phyloP scores from a whole-genome alignment of 2,329 filamentous ascomycete genomes.

The Beauveria bassiana region DNA sequence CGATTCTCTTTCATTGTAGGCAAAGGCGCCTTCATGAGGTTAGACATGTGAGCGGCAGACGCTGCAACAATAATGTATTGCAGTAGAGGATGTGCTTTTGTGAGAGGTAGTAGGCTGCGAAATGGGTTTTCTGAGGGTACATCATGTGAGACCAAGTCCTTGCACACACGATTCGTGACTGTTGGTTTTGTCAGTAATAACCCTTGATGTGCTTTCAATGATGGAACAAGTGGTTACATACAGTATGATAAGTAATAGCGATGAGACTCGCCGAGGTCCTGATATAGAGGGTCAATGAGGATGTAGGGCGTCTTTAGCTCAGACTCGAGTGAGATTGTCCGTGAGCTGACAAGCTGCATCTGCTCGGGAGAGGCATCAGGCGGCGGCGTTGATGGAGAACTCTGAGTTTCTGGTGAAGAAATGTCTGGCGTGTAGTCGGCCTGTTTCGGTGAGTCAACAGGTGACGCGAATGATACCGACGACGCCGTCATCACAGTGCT shows the following conservation, averaged over 20 bases:
- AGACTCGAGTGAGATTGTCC: constrained; percentile 13
- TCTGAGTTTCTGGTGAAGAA: neutral
- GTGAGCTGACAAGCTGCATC: constrained; percentile 22
- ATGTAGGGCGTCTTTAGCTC: constrained; percentile 27
- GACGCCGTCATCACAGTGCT: neutral
- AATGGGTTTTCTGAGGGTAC: constrained; percentile 38
- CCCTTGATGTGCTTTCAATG: neutral
- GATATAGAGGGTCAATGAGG: constrained; percentile 35
- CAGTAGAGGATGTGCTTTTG: constrained; percentile 32
- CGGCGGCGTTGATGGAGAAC: neutral
- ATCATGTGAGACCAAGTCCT: constrained; percentile 43
- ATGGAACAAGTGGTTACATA: constrained; percentile 16
- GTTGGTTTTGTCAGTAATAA: neutral
- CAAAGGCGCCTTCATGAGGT: constrained; percentile 28
- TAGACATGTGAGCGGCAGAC: constrained; percentile 41
- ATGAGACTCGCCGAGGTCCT: constrained; percentile 46
- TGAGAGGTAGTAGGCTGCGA: constrained; percentile 35
- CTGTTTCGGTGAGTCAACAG: neutral
- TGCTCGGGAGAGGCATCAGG: neutral
- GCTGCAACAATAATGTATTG: constrained; percentile 41
- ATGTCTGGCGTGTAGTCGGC: neutral
- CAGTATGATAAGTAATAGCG: constrained; percentile 35
- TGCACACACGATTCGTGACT: constrained; percentile 44
- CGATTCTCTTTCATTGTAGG: constrained; percentile 14
- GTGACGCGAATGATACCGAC: neutral